phyloP scores from a whole-genome alignment of 2,329 filamentous ascomycete species.

The Ilyonectria robusta region DNA sequence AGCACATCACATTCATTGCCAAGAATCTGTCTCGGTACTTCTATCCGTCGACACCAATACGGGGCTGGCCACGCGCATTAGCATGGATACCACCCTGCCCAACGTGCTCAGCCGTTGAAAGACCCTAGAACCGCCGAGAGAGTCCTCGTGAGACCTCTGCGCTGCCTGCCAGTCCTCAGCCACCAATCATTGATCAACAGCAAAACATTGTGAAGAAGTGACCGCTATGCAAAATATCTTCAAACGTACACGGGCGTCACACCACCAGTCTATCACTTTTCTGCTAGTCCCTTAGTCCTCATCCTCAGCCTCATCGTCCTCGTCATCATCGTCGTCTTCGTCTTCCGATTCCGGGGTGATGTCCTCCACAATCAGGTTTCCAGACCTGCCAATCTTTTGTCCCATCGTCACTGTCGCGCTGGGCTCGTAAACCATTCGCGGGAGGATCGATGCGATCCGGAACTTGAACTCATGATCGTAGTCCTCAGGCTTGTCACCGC shows the following conservation, averaged over 20 bases:
- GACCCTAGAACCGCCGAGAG: constrained; percentile 2
- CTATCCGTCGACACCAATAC: neutral
- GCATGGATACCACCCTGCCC: constrained; percentile 18
- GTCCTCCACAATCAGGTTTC: constrained; percentile 90
- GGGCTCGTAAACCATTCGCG: constrained; percentile 83
- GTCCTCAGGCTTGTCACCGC: constrained; percentile 66
- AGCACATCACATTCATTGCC: too few relatives aligned
- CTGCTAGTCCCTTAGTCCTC: constrained; percentile 34
- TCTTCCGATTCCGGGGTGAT: constrained; percentile 53
- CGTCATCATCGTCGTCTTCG: constrained; percentile 46
- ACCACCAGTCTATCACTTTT: constrained; percentile 23
- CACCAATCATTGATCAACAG: constrained; percentile 21
- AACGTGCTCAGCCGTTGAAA: constrained; percentile 8
- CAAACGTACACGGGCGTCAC: constrained; percentile 17
- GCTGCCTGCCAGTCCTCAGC: constrained; percentile 2
- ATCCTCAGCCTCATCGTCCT: constrained; percentile 44
- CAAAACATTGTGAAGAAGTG: constrained; percentile 21
- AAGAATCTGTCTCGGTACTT: neutral
- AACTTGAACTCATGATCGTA: constrained; percentile 91
- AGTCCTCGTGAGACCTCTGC: constrained; percentile 11
- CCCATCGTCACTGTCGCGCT: constrained; percentile 76
- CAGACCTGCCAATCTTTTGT: constrained; percentile 83
- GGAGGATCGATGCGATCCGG: constrained; percentile 86
- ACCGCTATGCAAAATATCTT: constrained; percentile 34
- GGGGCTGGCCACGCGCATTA: constrained; percentile 8